A percentile compares a stretch with the other conserved stretches of the same genome.
Evolutionary conservation across 2,329 filamentous ascomycete species (phyloP).

Genomic region (Herpomyces periplanetae): DNA sequence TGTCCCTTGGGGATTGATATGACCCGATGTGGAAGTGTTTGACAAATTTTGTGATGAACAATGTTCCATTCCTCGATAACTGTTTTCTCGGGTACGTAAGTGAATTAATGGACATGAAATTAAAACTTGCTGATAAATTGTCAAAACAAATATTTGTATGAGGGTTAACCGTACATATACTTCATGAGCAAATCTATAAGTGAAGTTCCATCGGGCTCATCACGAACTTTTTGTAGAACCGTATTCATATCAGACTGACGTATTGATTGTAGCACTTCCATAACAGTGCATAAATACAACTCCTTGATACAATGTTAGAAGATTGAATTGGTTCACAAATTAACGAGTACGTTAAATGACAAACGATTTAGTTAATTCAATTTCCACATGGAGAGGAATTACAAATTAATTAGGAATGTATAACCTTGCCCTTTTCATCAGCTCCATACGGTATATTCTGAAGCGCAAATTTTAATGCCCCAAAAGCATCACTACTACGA

Average conservation of each 20-base stretch:
- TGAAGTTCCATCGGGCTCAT: conserved; percentile 37
- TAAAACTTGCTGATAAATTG: neutral
- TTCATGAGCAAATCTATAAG: conserved; percentile 81
- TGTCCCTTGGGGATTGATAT: conserved; percentile 10
- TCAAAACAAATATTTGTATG: neutral
- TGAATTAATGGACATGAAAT: neutral
- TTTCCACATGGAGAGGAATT: neutral
- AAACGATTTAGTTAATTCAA: neutral
- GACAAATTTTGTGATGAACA: conserved; percentile 5
- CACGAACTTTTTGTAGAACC: conserved; percentile 42
- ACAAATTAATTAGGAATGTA: neutral
- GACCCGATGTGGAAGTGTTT: conserved; percentile 7
- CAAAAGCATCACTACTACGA: conserved; percentile 49
- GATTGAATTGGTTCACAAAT: neutral
- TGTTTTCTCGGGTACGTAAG: conserved; percentile 1
- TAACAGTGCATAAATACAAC: conserved; percentile 45
- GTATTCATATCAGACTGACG: conserved; percentile 82
- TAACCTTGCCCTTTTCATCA: conserved; percentile 14
- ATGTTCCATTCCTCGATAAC: conserved; percentile 1
- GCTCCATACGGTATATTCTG: conserved; percentile 39
- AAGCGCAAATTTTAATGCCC: conserved; percentile 41
- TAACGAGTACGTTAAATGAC: neutral
- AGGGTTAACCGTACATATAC: conserved; percentile 27
- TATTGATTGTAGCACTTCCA: conserved; percentile 80
- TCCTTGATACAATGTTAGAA: conserved; percentile 15